A percentile compares a stretch with the other conserved stretches of the same genome.
phyloP scores from a whole-genome alignment of 2,329 filamentous ascomycete genomes.

The Monilinia fructicola region DNA sequence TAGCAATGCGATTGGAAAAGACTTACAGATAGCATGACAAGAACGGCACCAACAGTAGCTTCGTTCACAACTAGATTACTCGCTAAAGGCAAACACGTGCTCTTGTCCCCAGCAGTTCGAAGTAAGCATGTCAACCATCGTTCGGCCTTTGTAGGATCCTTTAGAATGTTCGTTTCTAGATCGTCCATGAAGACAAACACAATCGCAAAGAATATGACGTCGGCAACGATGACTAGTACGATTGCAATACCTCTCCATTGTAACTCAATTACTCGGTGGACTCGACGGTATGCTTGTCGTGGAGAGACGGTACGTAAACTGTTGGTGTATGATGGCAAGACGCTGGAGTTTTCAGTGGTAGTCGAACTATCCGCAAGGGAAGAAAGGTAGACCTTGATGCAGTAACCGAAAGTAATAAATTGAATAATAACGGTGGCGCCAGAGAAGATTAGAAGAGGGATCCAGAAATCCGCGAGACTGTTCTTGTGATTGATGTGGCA shows the following conservation, averaged over 20 bases:
- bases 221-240: conserved; percentile 82
- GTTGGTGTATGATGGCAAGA: conserved; percentile 69
- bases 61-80: conserved; percentile 67
- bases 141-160: conserved; percentile 48
- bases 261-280: conserved; percentile 81
- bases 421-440: conserved; percentile 76
- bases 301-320: conserved; percentile 75
- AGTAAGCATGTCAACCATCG: conserved; percentile 76
- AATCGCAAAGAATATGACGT: conserved; percentile 91
- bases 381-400: conserved; percentile 89
- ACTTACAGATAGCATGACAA: conserved; percentile 78
- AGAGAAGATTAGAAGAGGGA: conserved; percentile 78
- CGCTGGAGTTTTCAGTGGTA: conserved; percentile 67
- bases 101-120: conserved; percentile 56
- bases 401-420: conserved; percentile 84
- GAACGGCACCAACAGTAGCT: conserved; percentile 73
- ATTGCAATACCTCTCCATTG: conserved; percentile 94
- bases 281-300: conserved; percentile 81
- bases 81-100: conserved; percentile 63
- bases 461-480: conserved; percentile 85
- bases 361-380: conserved; percentile 72
- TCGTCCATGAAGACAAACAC: conserved; percentile 88
- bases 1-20: neutral
- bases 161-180: conserved; percentile 43
- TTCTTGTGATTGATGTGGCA: conserved; percentile 93